Conservation (phyloP, 2,329 filamentous ascomycete species). For the Claviceps sp. region DNA sequence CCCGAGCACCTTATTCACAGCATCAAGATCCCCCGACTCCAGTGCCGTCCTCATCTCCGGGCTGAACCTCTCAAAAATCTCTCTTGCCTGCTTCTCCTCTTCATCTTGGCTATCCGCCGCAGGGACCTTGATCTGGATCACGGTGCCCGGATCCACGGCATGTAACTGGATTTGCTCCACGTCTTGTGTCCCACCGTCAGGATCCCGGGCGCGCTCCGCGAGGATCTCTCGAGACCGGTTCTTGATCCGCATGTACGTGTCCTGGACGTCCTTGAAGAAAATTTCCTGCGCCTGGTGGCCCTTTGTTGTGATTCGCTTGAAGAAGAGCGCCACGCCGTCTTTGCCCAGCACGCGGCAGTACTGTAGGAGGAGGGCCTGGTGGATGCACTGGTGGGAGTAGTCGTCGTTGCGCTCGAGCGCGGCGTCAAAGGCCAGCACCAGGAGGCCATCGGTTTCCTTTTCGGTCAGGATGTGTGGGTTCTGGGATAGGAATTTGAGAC, state of each 20-base stretch:
- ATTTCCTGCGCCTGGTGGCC: constrained; percentile 83
- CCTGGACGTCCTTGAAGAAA: constrained; percentile 85
- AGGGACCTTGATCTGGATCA: constrained; percentile 79
- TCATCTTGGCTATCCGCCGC: constrained; percentile 52
- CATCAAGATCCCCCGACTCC: constrained; percentile 74
- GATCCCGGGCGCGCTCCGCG: constrained; percentile 36
- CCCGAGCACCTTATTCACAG: constrained; percentile 46
- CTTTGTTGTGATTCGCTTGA: constrained; percentile 84
- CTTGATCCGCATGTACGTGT: constrained; percentile 73
- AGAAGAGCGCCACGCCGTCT: constrained; percentile 84
- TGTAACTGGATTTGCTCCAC: constrained; percentile 97
- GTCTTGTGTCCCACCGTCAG: constrained; percentile 22
- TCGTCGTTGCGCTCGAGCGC: constrained; percentile 65
- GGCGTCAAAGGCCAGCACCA: constrained; percentile 84
- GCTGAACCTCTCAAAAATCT: constrained; percentile 73
- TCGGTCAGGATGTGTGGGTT: constrained; percentile 72
- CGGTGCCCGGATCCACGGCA: constrained; percentile 83
- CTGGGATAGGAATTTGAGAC: constrained; percentile 62
- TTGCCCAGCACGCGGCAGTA: constrained; percentile 85
- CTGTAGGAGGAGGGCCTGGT: constrained; percentile 83
- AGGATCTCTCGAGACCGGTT: constrained; percentile 61
- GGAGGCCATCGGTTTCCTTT: constrained; percentile 76
- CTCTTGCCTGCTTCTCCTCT: constrained; percentile 48
- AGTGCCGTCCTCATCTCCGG: constrained; percentile 71
- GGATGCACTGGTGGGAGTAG: constrained; percentile 75